phyloP scores from a whole-genome alignment of 768 basidiomycete species.

The Scleroderma bovista region DNA sequence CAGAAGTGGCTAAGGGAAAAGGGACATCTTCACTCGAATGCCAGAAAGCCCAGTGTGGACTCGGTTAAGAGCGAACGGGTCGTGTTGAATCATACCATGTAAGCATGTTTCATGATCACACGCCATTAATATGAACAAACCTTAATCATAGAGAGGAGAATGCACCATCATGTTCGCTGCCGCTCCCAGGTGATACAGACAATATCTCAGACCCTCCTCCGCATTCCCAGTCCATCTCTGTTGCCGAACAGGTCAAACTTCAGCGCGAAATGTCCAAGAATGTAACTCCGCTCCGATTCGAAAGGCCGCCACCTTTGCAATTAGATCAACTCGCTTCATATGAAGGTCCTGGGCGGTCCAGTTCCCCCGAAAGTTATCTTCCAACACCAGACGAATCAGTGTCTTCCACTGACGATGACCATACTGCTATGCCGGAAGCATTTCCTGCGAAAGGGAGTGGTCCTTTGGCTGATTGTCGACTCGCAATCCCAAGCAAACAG shows the following conservation, averaged over 20 bases:
- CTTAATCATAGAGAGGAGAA: constrained; percentile 32
- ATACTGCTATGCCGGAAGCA: constrained; percentile 22
- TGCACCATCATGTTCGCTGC: constrained; percentile 41
- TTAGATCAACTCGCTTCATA: constrained; percentile 40
- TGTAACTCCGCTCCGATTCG: constrained; percentile 20
- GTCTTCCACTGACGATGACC: constrained; percentile 42
- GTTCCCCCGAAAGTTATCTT: constrained; percentile 48
- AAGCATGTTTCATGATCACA: constrained; percentile 3
- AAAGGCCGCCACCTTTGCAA: constrained; percentile 46
- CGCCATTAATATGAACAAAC: constrained; percentile 3
- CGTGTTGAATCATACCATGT: constrained; percentile 30
- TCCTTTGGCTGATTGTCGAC: constrained; percentile 37
- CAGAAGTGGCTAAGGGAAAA: constrained; percentile 73
- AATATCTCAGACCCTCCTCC: constrained; percentile 36
- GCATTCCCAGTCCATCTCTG: constrained; percentile 56
- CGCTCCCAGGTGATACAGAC: too few relatives aligned
- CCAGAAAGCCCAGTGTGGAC: constrained; percentile 40
- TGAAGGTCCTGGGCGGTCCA: constrained; percentile 41
- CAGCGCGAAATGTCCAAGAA: constrained; percentile 22
- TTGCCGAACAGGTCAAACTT: constrained; percentile 50
- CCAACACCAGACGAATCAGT: constrained; percentile 56
- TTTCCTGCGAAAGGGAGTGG: constrained; percentile 44
- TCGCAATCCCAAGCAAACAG: constrained; percentile 57
- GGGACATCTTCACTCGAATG: constrained; percentile 26
- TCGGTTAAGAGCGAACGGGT: constrained; percentile 42